A percentile compares a stretch with the other conserved stretches of the same genome.
Conservation (phyloP, 176 grass and related monocot species). For the Bonia amplexicaulis region DNA sequence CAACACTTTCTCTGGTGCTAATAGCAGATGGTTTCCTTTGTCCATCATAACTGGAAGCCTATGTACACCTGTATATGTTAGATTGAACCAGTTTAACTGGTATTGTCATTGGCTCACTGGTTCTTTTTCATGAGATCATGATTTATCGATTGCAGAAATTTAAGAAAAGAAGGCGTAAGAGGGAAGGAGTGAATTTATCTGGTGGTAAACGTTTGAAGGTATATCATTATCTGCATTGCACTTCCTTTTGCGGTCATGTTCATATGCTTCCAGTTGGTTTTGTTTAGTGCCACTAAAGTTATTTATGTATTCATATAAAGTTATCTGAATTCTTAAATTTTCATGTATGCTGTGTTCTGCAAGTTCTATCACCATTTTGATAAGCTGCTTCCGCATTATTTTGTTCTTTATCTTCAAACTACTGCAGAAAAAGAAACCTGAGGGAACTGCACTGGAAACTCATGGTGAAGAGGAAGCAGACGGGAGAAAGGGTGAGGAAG, state of each 20-base stretch:
- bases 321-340: background rate
- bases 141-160: conserved; percentile 27
- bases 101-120: background rate
- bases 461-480: conserved; percentile 8
- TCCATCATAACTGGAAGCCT: conserved; percentile 6
- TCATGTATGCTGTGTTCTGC: background rate
- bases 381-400: background rate
- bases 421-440: conserved; percentile 30
- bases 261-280: conserved; percentile 7
- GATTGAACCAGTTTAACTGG: background rate
- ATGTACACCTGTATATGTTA: background rate
- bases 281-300: conserved; percentile 7
- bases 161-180: conserved; percentile 38
- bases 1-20: background rate
- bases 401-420: background rate
- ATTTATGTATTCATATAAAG: background rate
- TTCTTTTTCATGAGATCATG: background rate
- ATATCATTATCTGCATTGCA: conserved; percentile 1
- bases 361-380: conserved; percentile 15
- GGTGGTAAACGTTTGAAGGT: conserved; percentile 34
- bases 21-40: background rate
- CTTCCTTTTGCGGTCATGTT: conserved; percentile 1
- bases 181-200: conserved; percentile 23
- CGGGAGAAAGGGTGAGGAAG: background rate
- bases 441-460: conserved; percentile 9